phyloP scores from a whole-genome alignment of 306 rosid species.

The Morella rubra region DNA sequence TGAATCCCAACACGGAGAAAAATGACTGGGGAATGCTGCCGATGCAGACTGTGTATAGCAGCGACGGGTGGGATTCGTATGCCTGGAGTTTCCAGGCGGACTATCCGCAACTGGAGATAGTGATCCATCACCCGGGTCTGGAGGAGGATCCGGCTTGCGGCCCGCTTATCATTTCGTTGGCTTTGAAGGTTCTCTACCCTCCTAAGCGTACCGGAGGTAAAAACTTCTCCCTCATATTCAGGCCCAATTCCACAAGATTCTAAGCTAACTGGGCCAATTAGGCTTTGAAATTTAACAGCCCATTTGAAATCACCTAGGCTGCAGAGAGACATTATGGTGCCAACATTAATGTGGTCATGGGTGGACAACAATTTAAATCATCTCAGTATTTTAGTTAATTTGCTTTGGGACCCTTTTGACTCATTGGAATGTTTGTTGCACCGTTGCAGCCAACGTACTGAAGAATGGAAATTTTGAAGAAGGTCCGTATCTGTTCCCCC shows the following conservation, averaged over 20 bases:
- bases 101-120: conserved; percentile 36
- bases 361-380: not conserved
- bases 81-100: conserved; percentile 62
- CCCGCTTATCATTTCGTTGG: conserved; percentile 72
- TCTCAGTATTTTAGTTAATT: no score
- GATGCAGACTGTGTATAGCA: conserved; percentile 70
- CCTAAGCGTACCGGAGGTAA: conserved; percentile 59
- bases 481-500: conserved; percentile 65
- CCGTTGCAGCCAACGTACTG: conserved; percentile 52
- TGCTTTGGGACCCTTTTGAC: not conserved
- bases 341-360: no score
- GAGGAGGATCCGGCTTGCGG: conserved; percentile 86
- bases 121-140: conserved; percentile 58
- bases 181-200: conserved; percentile 51
- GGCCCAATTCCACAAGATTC: not conserved
- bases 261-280: no score
- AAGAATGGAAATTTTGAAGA: conserved; percentile 80
- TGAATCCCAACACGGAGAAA: conserved; percentile 46
- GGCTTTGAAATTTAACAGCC: no score
- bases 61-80: conserved; percentile 79
- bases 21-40: conserved; percentile 65
- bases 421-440: not conserved
- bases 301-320: no score
- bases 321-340: no score
- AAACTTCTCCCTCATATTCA: not conserved